A percentile compares a stretch with the other conserved stretches of the same genome.
Conservation (phyloP, 2,329 filamentous ascomycete genomes). For the Cercospora nicotianae region DNA sequence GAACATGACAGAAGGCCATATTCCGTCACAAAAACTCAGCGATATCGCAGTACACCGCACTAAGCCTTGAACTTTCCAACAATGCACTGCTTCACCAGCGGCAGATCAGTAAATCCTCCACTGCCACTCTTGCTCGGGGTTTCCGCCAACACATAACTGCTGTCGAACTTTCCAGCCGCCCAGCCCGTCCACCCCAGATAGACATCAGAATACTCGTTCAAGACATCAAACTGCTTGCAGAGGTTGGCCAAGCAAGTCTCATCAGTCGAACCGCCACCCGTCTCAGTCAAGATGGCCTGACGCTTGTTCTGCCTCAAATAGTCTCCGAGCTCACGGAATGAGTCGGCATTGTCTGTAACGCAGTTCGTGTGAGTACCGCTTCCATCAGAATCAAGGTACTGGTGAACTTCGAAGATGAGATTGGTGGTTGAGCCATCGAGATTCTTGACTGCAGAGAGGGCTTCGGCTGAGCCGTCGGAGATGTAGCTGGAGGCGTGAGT, state of each 20-base stretch:
- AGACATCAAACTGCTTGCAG: conserved; percentile 38
- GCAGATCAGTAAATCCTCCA: conserved; percentile 30
- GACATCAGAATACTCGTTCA: conserved; percentile 36
- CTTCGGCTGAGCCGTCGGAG: conserved; percentile 34
- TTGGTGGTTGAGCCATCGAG: conserved; percentile 35
- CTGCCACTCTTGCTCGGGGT: conserved; percentile 30
- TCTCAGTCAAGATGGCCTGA: conserved; percentile 45
- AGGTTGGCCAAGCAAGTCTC: conserved; percentile 38
- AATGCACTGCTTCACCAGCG: conserved; percentile 34
- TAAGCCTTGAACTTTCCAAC: conserved; percentile 32
- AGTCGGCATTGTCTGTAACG: conserved; percentile 37
- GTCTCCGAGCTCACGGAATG: conserved; percentile 40
- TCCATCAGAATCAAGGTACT: conserved; percentile 45
- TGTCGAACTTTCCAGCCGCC: conserved; percentile 37
- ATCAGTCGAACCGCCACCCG: conserved; percentile 43
- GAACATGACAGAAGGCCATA: not conserved
- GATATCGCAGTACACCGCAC: not conserved
- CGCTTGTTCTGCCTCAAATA: conserved; percentile 42
- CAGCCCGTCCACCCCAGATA: conserved; percentile 39
- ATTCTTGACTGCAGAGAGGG: conserved; percentile 32
- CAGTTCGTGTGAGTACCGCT: conserved; percentile 41
- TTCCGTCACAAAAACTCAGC: not conserved
- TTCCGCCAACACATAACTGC: conserved; percentile 34
- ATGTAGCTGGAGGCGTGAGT: conserved; percentile 32
- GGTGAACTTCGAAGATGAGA: conserved; percentile 46